These are phyloP conservation scores for Rosa lucieae DNA, from an alignment of 306 rosid genomes.

Conservation along the genomic window DNA sequence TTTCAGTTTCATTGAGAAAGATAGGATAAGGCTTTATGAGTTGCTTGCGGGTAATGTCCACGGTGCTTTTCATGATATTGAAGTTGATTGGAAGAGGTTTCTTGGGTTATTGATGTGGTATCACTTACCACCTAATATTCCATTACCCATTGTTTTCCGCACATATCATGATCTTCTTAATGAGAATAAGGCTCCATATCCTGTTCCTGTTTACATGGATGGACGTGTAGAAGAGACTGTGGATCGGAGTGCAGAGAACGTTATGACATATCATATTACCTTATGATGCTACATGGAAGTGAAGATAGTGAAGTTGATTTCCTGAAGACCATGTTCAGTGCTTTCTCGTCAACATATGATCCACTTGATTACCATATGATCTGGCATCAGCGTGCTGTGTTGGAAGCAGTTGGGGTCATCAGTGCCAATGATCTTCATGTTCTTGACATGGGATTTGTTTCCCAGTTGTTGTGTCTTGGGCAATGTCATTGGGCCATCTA, in stretches of 20 bases:
- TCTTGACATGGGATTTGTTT: conserved; percentile 84
- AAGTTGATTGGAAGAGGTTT: conserved; percentile 95
- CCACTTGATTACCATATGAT: conserved; percentile 98
- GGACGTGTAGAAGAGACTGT: conserved; percentile 52
- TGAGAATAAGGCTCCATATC: conserved; percentile 77
- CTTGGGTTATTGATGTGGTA: conserved; percentile 93
- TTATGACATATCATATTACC: conserved; percentile 85
- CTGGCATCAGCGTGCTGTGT: conserved; percentile 87
- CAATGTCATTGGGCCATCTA: conserved; percentile 98
- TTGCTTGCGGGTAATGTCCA: conserved; percentile 82
- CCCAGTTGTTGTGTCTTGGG: conserved; percentile 81
- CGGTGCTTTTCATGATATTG: conserved; percentile 51
- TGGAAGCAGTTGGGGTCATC: conserved; percentile 89
- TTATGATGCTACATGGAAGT: conserved; percentile 90
- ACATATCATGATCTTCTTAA: conserved; percentile 72
- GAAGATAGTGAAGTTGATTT: conserved; percentile 53
- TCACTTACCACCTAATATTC: conserved; percentile 65
- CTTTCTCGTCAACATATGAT: conserved; percentile 85
- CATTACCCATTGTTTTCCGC: conserved; percentile 65
- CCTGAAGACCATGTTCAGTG: conserved; percentile 81
- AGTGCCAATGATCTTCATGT: conserved; percentile 79
- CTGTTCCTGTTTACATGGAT: conserved; percentile 81
- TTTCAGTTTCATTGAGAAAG: conserved; percentile 81
- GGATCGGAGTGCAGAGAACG: conserved; percentile 39
- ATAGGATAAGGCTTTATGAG: conserved; percentile 77